phyloP scores from a whole-genome alignment of 106 monocot genomes.

The Gastrodia elata region DNA sequence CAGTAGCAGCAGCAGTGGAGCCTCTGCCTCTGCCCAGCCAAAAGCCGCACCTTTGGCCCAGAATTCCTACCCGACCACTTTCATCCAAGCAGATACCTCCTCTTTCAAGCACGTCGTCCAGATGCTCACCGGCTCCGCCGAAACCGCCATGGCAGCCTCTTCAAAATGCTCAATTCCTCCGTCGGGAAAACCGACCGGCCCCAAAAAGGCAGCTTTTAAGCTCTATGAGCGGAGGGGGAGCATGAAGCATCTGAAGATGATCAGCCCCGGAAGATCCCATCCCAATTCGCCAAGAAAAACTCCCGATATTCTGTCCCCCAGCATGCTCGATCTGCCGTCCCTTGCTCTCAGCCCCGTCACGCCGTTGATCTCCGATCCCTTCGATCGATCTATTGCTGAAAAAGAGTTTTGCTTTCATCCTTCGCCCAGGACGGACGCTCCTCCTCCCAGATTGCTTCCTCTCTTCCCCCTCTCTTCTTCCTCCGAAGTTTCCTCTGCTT shows the following conservation, averaged over 20 bases:
- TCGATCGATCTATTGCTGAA: conserved; percentile 28
- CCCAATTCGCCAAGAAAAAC: conserved; percentile 1
- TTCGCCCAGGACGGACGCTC: conserved; percentile 24
- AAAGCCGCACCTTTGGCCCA: neutral
- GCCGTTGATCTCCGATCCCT: conserved; percentile 31
- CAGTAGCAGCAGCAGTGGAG: conserved; percentile 7
- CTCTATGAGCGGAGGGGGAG: conserved; percentile 84
- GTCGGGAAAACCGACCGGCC: conserved; percentile 12
- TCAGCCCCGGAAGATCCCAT: conserved; percentile 33
- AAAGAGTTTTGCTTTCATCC: conserved; percentile 30
- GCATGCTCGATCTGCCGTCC: conserved; percentile 36
- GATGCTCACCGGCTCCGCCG: conserved; percentile 17
- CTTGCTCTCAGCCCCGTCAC: conserved; percentile 44
- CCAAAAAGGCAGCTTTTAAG: conserved; percentile 83
- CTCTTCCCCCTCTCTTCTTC: conserved; percentile 42
- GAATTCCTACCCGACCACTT: conserved; percentile 17
- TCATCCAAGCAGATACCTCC: conserved; percentile 22
- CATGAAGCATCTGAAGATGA: conserved; percentile 56
- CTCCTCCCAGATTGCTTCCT: conserved; percentile 45
- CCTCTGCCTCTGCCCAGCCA: neutral
- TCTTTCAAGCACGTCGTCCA: conserved; percentile 30
- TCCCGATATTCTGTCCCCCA: conserved; percentile 46
- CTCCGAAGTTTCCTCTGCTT: conserved; percentile 2
- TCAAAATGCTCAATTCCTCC: neutral
- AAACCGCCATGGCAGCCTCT: neutral